phyloP scores from a whole-genome alignment of 768 basidiomycete genomes.

The Tricholoma sp. region DNA sequence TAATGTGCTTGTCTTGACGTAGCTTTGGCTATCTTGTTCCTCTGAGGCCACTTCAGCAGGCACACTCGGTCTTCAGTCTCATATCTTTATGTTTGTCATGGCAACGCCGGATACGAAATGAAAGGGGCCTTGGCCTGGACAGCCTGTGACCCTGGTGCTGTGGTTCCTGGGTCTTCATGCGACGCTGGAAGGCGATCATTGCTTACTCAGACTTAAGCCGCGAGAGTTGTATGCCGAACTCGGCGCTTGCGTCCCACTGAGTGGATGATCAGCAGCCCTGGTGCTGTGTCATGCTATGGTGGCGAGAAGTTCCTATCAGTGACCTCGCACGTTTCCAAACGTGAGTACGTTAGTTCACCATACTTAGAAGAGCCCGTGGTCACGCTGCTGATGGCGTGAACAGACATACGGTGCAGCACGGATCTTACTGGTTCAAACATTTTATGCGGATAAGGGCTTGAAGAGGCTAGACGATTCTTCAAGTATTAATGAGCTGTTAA shows the following conservation, averaged over 20 bases:
- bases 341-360: background rate
- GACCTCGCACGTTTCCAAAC: background rate
- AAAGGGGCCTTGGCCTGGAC: background rate
- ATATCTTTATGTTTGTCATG: background rate
- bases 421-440: background rate
- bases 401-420: background rate
- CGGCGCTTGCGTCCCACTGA: background rate
- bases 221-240: background rate
- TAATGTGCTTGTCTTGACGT: no score
- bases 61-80: background rate
- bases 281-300: background rate
- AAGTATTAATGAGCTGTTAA: no score
- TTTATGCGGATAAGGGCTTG: background rate
- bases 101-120: background rate
- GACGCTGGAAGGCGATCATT: background rate
- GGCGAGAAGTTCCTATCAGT: background rate
- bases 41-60: no score
- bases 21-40: no score
- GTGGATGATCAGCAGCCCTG: background rate
- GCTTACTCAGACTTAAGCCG: background rate
- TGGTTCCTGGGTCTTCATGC: background rate
- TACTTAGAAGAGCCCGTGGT: background rate
- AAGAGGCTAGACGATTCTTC: no score
- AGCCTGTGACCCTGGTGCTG: background rate
- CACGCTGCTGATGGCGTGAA: background rate